These are phyloP conservation scores for Flammula alnicola DNA, from an alignment of 1,284 basidiomycete species.

Conservation along the genomic window DNA sequence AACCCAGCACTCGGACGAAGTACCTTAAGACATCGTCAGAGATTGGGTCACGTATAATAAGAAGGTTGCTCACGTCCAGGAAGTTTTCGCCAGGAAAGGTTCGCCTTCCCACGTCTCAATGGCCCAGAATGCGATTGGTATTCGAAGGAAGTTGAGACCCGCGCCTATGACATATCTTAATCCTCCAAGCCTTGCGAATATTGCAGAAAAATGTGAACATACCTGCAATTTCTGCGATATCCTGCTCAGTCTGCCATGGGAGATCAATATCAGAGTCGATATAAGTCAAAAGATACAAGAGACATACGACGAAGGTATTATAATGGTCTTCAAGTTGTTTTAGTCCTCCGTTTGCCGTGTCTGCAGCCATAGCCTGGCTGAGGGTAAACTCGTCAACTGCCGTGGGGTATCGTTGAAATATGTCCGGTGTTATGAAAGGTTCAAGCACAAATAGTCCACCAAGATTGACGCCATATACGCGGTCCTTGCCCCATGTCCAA, in stretches of 20 bases:
- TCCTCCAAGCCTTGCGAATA: neutral
- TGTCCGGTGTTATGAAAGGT: conserved; percentile 80
- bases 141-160: conserved; percentile 84
- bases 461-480: conserved; percentile 72
- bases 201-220: neutral
- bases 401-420: conserved; percentile 73
- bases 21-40: conserved; percentile 49
- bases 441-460: conserved; percentile 76
- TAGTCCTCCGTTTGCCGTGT: conserved; percentile 59
- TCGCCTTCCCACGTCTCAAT: conserved; percentile 77
- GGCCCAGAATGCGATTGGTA: conserved; percentile 88
- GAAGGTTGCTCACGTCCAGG: conserved; percentile 67
- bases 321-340: conserved; percentile 79
- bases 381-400: conserved; percentile 81
- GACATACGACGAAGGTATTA: conserved; percentile 73
- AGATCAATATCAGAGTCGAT: conserved; percentile 3
- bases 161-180: conserved; percentile 43
- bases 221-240: conserved; percentile 88
- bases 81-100: conserved; percentile 73
- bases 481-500: conserved; percentile 74
- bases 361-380: conserved; percentile 63
- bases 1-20: conserved; percentile 75
- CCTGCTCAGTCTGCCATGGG: conserved; percentile 73
- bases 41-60: conserved; percentile 26
- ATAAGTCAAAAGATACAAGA: conserved; percentile 2